These are phyloP conservation scores for Lathyrus tuberosus DNA, from an alignment of 306 rosid species.

Conservation along the genomic window DNA sequence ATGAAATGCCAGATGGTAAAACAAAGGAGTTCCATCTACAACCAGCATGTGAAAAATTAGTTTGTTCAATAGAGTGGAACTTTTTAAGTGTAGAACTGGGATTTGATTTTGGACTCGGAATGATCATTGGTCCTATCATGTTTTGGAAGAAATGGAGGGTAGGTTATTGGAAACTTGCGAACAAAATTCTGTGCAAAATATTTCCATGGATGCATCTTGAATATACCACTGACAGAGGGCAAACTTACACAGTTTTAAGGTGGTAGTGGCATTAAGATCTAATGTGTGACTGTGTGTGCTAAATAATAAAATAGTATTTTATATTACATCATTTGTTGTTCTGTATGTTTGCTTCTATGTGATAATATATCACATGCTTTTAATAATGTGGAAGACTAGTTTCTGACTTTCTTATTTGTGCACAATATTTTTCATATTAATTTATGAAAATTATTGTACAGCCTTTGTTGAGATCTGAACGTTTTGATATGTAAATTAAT, in stretches of 20 bases:
- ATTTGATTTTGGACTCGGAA: background rate
- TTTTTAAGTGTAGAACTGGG: background rate
- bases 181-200: slow-evolving; percentile 6
- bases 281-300: no score
- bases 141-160: slow-evolving; percentile 10
- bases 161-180: background rate
- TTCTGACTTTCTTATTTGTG: no score
- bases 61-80: slow-evolving; percentile 5
- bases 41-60: background rate
- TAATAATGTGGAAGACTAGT: no score
- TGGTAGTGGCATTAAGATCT: background rate
- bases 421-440: no score
- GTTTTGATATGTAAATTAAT: no score
- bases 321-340: background rate
- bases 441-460: no score
- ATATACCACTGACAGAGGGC: background rate
- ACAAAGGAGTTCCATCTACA: background rate
- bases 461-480: no score
- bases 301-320: background rate
- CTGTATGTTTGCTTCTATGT: no score
- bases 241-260: background rate
- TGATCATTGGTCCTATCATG: background rate
- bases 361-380: no score
- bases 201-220: slow-evolving; percentile 19
- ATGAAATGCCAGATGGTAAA: background rate